phyloP scores from a whole-genome alignment of 1,284 basidiomycete genomes.

The Pseudozyma tsukubaensis region DNA sequence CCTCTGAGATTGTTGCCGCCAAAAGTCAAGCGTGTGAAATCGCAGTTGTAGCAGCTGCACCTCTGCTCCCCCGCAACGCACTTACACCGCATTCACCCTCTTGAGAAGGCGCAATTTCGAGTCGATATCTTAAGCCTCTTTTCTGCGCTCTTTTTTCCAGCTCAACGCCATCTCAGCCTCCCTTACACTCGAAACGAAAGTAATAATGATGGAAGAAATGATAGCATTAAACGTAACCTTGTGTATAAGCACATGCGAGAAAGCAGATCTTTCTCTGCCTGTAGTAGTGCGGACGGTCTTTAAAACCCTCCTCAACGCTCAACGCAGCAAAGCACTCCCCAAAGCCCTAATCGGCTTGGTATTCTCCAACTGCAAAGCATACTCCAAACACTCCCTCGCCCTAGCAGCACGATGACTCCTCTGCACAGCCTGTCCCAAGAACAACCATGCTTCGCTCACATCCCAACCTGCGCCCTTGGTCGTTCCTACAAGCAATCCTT shows the following conservation, averaged over 20 bases:
- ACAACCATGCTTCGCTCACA: constrained; percentile 64
- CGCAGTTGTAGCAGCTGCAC: constrained; percentile 2
- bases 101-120: too few relatives aligned
- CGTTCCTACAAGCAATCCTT: constrained; percentile 58
- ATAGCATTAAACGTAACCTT: too few relatives aligned
- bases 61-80: constrained; percentile 1
- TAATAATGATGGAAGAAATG: too few relatives aligned
- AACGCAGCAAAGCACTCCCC: constrained; percentile 30
- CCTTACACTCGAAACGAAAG: too few relatives aligned
- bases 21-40: background rate
- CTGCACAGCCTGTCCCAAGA: constrained; percentile 55
- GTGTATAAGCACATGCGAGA: too few relatives aligned
- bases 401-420: constrained; percentile 37
- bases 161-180: too few relatives aligned
- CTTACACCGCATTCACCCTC: too few relatives aligned
- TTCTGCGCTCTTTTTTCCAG: too few relatives aligned
- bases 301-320: too few relatives aligned
- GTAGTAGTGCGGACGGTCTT: background rate
- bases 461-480: constrained; percentile 60
- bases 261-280: too few relatives aligned
- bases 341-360: constrained; percentile 49
- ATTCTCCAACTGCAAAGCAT: constrained; percentile 61
- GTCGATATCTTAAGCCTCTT: too few relatives aligned
- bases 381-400: constrained; percentile 58
- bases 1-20: too few relatives aligned